Evolutionary conservation across 2,329 filamentous ascomycete species (phyloP).

Genomic region (Exophiala alcalophila): DNA sequence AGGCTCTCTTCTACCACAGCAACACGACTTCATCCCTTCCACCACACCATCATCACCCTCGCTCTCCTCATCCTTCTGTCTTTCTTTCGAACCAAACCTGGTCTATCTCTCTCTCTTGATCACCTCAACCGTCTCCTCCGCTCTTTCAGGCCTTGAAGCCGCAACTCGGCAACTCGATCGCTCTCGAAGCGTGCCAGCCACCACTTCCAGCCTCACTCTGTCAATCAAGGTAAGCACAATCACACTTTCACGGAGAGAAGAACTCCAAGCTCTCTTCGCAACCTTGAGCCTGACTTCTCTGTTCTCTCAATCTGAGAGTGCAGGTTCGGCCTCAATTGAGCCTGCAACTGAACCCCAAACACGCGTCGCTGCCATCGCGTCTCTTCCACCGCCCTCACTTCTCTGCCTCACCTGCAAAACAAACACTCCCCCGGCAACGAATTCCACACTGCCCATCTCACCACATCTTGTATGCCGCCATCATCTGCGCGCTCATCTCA

Average conservation of each 20-base stretch:
- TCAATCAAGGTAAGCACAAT: constrained; percentile 2
- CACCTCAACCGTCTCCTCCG: not conserved
- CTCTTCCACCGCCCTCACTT: constrained; percentile 7
- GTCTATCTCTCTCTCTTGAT: not conserved
- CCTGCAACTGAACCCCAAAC: no score
- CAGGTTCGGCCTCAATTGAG: no score
- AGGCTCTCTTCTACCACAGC: no score
- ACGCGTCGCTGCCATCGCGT: no score
- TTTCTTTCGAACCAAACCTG: not conserved
- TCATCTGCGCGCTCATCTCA: no score
- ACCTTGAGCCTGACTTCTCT: not conserved
- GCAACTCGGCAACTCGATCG: not conserved
- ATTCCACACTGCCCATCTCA: not conserved
- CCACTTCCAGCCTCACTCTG: not conserved
- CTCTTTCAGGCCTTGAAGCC: not conserved
- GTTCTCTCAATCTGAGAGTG: not conserved
- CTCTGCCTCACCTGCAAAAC: constrained; percentile 3
- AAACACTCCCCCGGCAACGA: constrained; percentile 5
- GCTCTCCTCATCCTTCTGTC: not conserved
- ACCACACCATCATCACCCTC: not conserved
- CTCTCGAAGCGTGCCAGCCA: not conserved
- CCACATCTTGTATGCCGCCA: constrained; percentile 1
- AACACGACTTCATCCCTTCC: no score
- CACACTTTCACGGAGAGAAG: no score
- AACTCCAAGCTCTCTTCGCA: not conserved